Conservation (phyloP, 139 green algal genomes). For the Chlorella sp. region DNA sequence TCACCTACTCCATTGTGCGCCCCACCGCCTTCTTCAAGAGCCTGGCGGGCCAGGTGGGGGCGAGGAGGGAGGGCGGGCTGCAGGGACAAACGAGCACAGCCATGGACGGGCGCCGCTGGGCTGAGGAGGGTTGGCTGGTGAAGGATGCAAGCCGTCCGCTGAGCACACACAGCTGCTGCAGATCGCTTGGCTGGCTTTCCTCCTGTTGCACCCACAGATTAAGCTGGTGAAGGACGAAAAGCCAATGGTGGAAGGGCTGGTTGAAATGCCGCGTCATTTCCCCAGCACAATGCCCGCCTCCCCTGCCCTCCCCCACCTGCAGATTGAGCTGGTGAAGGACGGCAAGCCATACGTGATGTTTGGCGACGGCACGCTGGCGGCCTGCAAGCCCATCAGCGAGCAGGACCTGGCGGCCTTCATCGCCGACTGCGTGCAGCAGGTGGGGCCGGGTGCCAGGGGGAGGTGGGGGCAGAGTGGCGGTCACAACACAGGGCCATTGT, state of each 20-base stretch:
- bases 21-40: slow-evolving; percentile 99
- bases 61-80: not conserved
- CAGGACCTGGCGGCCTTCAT: slow-evolving; percentile 93
- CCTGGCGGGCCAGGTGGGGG: slow-evolving; percentile 81
- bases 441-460: not conserved
- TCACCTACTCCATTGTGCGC: slow-evolving; percentile 96
- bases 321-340: slow-evolving; percentile 91
- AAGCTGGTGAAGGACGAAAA: slow-evolving; percentile 91
- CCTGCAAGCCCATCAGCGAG: slow-evolving; percentile 99
- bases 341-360: slow-evolving; percentile 99
- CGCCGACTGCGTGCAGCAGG: slow-evolving; percentile 81
- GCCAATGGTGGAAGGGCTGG: no score
- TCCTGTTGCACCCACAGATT: slow-evolving; percentile 73
- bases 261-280: not conserved
- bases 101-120: not conserved
- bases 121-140: not conserved
- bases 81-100: not conserved
- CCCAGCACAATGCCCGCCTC: not conserved
- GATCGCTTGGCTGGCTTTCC: no score
- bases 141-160: not conserved
- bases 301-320: not conserved
- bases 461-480: not conserved
- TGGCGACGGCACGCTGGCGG: slow-evolving; percentile 94
- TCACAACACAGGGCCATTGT: no score
- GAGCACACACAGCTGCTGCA: no score